Evolutionary conservation across 2,329 filamentous ascomycete species (phyloP).

Genomic region (Colletotrichum tofieldiae): DNA sequence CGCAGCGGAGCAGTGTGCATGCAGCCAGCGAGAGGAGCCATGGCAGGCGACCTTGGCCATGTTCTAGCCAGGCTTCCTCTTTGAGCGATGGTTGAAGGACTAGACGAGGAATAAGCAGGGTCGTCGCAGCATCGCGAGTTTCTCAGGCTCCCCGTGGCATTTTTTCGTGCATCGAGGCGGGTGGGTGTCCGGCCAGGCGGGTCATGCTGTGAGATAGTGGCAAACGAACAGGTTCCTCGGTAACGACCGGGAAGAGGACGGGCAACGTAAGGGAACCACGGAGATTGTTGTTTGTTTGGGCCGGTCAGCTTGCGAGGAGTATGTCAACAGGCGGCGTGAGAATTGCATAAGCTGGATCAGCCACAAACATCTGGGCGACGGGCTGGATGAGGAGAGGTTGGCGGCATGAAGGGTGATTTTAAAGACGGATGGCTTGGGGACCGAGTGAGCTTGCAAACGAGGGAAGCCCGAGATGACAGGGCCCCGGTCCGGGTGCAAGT

Average conservation of each 20-base stretch:
- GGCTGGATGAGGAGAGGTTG: background rate
- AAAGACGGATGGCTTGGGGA: background rate
- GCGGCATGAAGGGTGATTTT: constrained; percentile 13
- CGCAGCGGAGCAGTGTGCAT: constrained; percentile 16
- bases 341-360: constrained; percentile 17
- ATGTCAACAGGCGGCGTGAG: background rate
- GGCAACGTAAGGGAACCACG: background rate
- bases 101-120: constrained; percentile 12
- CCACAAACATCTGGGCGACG: background rate
- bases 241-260: constrained; percentile 4
- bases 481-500: background rate
- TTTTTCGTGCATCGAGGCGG: background rate
- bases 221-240: background rate
- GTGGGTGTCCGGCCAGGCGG: constrained; percentile 10
- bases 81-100: background rate
- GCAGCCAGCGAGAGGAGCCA: constrained; percentile 19
- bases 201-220: constrained; percentile 14
- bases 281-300: background rate
- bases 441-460: background rate
- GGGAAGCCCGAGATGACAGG: constrained; percentile 2
- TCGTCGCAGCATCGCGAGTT: constrained; percentile 6
- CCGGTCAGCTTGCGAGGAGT: background rate
- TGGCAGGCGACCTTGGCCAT: background rate
- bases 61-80: background rate
- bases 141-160: constrained; percentile 13